These are phyloP conservation scores for Tolypocladium paradoxum DNA, from an alignment of 2,329 filamentous ascomycete genomes.

Conservation along the genomic window DNA sequence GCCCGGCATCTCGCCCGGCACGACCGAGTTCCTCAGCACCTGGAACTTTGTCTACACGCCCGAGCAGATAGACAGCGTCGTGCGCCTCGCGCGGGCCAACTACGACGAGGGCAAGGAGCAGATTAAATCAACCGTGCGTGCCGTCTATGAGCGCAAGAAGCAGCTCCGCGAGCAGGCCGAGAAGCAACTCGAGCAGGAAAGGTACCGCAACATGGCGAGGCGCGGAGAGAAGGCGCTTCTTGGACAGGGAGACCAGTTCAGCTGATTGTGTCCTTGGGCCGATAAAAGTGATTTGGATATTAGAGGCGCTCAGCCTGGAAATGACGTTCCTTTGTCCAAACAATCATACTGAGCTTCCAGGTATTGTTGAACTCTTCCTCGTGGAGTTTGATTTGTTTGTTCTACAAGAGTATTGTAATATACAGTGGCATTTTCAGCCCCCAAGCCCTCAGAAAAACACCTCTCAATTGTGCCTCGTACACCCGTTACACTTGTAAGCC, in stretches of 20 bases:
- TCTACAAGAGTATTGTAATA: slow-evolving; percentile 26
- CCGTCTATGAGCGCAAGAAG: slow-evolving; percentile 90
- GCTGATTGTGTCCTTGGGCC: slow-evolving; percentile 10
- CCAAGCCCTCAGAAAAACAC: slow-evolving; percentile 1
- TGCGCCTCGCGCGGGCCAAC: slow-evolving; percentile 74
- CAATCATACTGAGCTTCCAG: neutral
- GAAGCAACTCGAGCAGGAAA: slow-evolving; percentile 24
- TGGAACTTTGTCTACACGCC: slow-evolving; percentile 98
- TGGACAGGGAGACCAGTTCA: slow-evolving; percentile 59
- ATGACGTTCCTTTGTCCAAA: neutral
- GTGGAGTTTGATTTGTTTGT: slow-evolving; percentile 11
- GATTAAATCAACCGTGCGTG: slow-evolving; percentile 67
- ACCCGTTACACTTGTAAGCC: slow-evolving; percentile 3
- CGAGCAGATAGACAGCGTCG: slow-evolving; percentile 77
- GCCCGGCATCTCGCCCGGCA: slow-evolving; percentile 70
- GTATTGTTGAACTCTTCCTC: neutral
- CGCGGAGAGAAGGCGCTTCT: slow-evolving; percentile 42
- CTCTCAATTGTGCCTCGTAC: neutral
- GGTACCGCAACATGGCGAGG: slow-evolving; percentile 35
- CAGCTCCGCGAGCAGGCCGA: slow-evolving; percentile 48
- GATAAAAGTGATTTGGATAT: neutral
- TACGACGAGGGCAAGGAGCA: slow-evolving; percentile 73
- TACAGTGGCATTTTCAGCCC: slow-evolving; percentile 17
- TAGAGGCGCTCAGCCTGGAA: neutral
- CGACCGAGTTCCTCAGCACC: slow-evolving; percentile 79